phyloP scores from a whole-genome alignment of 495 filamentous ascomycete genomes.

The Aspergillus kassunensis region DNA sequence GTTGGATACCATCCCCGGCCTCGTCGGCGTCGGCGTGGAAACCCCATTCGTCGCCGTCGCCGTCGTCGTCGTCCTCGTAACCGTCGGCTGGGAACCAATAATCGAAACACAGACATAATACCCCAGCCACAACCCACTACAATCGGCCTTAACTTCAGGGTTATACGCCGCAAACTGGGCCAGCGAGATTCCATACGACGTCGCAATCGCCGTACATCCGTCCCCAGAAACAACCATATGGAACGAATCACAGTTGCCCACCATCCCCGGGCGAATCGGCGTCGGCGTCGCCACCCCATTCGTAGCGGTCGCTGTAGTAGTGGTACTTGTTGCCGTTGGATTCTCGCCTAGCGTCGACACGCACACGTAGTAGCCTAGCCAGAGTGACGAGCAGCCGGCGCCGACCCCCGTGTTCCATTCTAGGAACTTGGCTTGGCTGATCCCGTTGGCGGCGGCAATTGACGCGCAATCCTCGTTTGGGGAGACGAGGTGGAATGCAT shows the following conservation, averaged over 20 bases:
- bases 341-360: not conserved
- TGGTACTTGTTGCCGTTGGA: not conserved
- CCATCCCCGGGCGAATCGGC: constrained; percentile 1
- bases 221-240: constrained; percentile 5
- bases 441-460: not conserved
- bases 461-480: constrained; percentile 1
- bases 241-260: constrained; percentile 1
- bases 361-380: not conserved
- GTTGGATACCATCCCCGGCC: constrained; percentile 16
- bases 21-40: constrained; percentile 17
- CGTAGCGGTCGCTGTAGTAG: not conserved
- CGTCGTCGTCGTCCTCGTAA: constrained; percentile 1
- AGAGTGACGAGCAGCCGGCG: not conserved
- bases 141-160: not conserved
- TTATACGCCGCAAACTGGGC: not conserved
- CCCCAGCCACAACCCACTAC: not conserved
- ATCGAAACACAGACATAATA: constrained; percentile 16
- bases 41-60: constrained; percentile 6
- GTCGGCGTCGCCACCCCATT: not conserved
- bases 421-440: not conserved
- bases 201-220: not conserved
- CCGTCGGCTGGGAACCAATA: not conserved
- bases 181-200: not conserved
- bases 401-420: constrained; percentile 8
- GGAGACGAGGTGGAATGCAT: constrained; percentile 2